These are phyloP conservation scores for Penicillium sp. DNA, from an alignment of 2,329 filamentous ascomycete species.

Conservation along the genomic window DNA sequence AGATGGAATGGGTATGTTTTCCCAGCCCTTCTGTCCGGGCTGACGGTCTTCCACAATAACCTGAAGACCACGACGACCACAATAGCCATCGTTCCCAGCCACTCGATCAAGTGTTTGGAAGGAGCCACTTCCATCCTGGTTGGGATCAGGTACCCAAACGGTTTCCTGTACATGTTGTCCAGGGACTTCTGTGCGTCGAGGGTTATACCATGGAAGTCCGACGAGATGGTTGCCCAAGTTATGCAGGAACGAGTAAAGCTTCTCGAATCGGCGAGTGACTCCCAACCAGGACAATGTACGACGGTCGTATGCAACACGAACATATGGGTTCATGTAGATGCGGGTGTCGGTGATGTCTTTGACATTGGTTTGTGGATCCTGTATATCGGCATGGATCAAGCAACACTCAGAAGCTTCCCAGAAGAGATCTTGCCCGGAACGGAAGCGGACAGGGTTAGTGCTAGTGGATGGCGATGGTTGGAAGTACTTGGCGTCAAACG, in stretches of 20 bases:
- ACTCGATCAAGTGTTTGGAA: conserved; percentile 38
- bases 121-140: conserved; percentile 31
- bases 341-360: conserved; percentile 47
- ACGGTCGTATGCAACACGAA: conserved; percentile 64
- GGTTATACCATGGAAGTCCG: conserved; percentile 57
- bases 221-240: conserved; percentile 54
- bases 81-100: conserved; percentile 44
- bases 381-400: conserved; percentile 51
- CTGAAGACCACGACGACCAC: conserved; percentile 42
- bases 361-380: conserved; percentile 31
- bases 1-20: conserved; percentile 40
- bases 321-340: conserved; percentile 70
- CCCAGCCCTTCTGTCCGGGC: conserved; percentile 45
- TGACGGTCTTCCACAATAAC: conserved; percentile 43
- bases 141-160: conserved; percentile 39
- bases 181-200: conserved; percentile 55
- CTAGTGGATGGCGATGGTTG: conserved; percentile 32
- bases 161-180: conserved; percentile 47
- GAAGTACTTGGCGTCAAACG: conserved; percentile 47
- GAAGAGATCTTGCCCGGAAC: conserved; percentile 55
- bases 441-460: conserved; percentile 49
- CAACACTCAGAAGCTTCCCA: conserved; percentile 65
- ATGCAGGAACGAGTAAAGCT: conserved; percentile 59
- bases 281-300: conserved; percentile 56
- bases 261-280: conserved; percentile 61